Evolutionary conservation across 2,329 filamentous ascomycete species (phyloP).

Genomic region (Fusarium gaditjirri): DNA sequence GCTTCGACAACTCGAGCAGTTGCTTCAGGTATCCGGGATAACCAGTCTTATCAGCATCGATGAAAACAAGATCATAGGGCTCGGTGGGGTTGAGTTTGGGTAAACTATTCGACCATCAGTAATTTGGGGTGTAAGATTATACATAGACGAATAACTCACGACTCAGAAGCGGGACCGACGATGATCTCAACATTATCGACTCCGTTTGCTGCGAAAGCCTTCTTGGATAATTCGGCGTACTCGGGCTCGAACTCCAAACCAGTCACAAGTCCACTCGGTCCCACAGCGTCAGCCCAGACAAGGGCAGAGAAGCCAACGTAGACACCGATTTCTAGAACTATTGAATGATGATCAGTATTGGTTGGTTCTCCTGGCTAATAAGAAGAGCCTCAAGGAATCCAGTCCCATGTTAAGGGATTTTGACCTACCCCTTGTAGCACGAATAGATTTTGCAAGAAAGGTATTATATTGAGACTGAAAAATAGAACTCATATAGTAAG

Average conservation of each 20-base stretch:
- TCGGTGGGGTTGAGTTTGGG: slow-evolving; percentile 44
- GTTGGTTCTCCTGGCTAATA: background rate
- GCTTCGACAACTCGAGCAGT: slow-evolving; percentile 56
- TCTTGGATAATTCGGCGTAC: slow-evolving; percentile 55
- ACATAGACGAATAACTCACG: slow-evolving; percentile 48
- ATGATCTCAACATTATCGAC: slow-evolving; percentile 59
- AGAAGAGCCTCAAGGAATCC: background rate
- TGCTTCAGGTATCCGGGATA: slow-evolving; percentile 60
- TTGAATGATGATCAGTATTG: background rate
- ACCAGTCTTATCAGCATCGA: slow-evolving; percentile 65
- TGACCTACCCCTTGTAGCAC: slow-evolving; percentile 53
- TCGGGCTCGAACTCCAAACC: slow-evolving; percentile 58
- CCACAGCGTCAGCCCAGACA: slow-evolving; percentile 60
- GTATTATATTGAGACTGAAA: slow-evolving; percentile 55
- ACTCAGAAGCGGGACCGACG: slow-evolving; percentile 58
- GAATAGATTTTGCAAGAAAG: slow-evolving; percentile 54
- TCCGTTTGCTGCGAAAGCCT: slow-evolving; percentile 52
- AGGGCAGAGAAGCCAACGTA: slow-evolving; percentile 62
- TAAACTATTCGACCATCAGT: slow-evolving; percentile 33
- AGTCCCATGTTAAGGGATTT: background rate
- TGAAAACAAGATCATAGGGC: slow-evolving; percentile 65
- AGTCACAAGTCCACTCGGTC: slow-evolving; percentile 55
- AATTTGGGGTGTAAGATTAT: background rate
- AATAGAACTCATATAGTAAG: slow-evolving; percentile 54
- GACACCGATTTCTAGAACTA: slow-evolving; percentile 62